Base-by-base conservation (phyloP, 129 eudicot species). In the Cynara cardunculus region DNA sequence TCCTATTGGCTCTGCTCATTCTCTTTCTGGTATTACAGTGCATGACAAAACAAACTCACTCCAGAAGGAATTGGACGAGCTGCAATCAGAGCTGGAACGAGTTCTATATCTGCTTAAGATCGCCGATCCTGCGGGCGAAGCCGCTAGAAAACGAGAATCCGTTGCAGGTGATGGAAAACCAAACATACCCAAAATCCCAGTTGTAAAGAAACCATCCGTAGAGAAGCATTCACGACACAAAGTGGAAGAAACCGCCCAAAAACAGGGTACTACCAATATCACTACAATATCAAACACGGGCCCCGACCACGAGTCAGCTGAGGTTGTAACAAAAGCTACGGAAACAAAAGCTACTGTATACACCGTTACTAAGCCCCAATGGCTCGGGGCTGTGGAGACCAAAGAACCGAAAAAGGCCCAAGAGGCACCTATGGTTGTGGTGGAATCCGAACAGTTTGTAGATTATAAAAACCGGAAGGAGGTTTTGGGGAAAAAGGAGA, bases 371-470 rank as follows among this genome's bases (percentile, higher is more conserved):
- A 96, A 96, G 81, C 99, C 99, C 34, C 99, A 96, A 78, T 92
- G 99, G 99, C 98, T 96, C 16, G 99, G 99, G 80, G 99, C 99
- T 74, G 92, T 93, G n/a, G 93, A 88, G 35, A 85, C 68, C 5
- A 84, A 26, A 68, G 90, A 91, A 83, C 74, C 84, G 10, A 74
- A 89, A 84, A 84, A 77, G 82, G 76, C 49, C 22, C 74, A 65
- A 81, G 90, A 83, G 70, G 81, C 71, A 8, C 72, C 84, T 9
- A 16, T 25, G 19, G 83, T 84, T 26, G 74, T 25, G 22, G 76
- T 80, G 69, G 98, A 69, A 56, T 74, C 83, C 25, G 98, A 89
- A 73, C 77, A 85, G 67, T 96, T 96, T 88, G 92, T 96, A 56
- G 98, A 93, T 78, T 96, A 96, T 75, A 96, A 93, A 86, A 96